phyloP scores from a whole-genome alignment of 305 asterid species.

The Coffea humblotiana region DNA sequence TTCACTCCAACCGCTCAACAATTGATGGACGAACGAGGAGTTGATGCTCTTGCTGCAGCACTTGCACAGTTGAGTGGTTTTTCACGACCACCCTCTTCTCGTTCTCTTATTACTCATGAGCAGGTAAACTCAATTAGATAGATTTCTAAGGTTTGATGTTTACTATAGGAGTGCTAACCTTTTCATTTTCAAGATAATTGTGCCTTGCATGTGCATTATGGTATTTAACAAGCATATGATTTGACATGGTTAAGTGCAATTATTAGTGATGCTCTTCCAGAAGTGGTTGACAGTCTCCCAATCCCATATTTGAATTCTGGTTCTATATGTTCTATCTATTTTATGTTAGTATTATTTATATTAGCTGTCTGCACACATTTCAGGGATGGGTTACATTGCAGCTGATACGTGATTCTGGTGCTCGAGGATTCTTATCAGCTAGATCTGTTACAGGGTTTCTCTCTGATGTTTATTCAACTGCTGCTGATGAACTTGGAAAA shows the following conservation, averaged over 20 bases:
- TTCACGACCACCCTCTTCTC: slow-evolving; percentile 85
- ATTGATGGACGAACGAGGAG: slow-evolving; percentile 71
- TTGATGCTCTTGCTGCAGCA: slow-evolving; percentile 84
- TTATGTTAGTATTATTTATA: background rate
- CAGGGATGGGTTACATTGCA: slow-evolving; percentile 92
- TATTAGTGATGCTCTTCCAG: slow-evolving; percentile 1
- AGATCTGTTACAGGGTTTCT: slow-evolving; percentile 92
- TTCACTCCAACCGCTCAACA: slow-evolving; percentile 80
- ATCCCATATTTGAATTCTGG: background rate
- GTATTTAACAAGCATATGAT: background rate
- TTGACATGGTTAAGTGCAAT: background rate
- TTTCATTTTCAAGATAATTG: background rate
- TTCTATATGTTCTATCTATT: background rate
- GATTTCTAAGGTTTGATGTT: background rate
- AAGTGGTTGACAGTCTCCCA: background rate
- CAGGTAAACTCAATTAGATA: slow-evolving; percentile 46
- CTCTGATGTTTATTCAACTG: slow-evolving; percentile 77
- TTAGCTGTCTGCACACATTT: background rate
- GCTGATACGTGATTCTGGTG: slow-evolving; percentile 61
- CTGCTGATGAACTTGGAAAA: slow-evolving; percentile 93
- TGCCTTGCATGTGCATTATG: background rate
- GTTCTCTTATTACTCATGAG: slow-evolving; percentile 85
- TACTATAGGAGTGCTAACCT: background rate
- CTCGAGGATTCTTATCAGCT: slow-evolving; percentile 79
- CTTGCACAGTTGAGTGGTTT: slow-evolving; percentile 90